These are phyloP conservation scores for Tricholoma matsutake DNA, from an alignment of 768 basidiomycete genomes.

Conservation along the genomic window DNA sequence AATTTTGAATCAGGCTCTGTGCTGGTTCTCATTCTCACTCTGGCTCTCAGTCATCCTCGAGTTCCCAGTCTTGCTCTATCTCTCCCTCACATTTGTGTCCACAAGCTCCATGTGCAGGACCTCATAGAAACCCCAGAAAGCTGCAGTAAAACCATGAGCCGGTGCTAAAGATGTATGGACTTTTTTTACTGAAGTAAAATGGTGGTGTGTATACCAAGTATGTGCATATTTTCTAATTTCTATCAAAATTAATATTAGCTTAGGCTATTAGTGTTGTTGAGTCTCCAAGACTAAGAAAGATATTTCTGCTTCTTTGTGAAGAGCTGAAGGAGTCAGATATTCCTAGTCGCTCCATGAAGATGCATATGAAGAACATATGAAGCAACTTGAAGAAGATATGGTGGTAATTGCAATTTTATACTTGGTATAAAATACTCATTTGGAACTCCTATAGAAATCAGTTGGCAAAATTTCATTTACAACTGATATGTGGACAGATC, in stretches of 20 bases:
- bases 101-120: neutral
- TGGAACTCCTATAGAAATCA: conserved; percentile 3
- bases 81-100: neutral
- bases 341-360: conserved; percentile 25
- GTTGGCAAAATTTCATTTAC: conserved; percentile 29
- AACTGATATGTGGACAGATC: neutral
- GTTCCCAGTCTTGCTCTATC: neutral
- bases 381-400: conserved; percentile 17
- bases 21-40: neutral
- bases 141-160: neutral
- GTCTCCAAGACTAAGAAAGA: conserved; percentile 10
- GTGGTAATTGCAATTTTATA: conserved; percentile 9
- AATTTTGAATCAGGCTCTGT: neutral
- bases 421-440: conserved; percentile 1
- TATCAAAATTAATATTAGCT: neutral
- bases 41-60: neutral
- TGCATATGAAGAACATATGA: conserved; percentile 22
- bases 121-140: neutral
- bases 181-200: neutral
- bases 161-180: conserved; percentile 1
- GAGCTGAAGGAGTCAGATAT: conserved; percentile 31
- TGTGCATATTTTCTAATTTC: conserved; percentile 3
- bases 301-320: conserved; percentile 23
- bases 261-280: conserved; percentile 26
- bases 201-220: conserved; percentile 26